Evolutionary conservation across 768 basidiomycete genomes (phyloP).

Genomic region (Naganishia randhawae): DNA sequence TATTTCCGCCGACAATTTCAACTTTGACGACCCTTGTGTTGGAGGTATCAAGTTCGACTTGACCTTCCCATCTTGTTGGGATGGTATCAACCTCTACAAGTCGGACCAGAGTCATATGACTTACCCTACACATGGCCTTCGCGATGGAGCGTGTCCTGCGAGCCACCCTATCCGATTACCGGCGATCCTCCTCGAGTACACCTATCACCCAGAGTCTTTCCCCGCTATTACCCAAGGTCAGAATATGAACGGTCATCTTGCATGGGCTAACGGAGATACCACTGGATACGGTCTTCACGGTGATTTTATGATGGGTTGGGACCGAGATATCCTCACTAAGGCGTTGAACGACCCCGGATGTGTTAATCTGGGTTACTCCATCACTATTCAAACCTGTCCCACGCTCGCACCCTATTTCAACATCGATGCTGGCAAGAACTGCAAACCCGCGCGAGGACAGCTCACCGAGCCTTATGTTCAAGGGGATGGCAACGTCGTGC

Average conservation of each 20-base stretch:
- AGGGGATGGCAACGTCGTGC: conserved; percentile 35
- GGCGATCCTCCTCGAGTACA: conserved; percentile 43
- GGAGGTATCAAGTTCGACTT: conserved; percentile 41
- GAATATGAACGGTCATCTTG: conserved; percentile 35
- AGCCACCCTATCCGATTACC: conserved; percentile 45
- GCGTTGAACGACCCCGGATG: conserved; percentile 54
- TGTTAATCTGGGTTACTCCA: conserved; percentile 15
- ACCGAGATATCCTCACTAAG: conserved; percentile 57
- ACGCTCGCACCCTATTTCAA: conserved; percentile 9
- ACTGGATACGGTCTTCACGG: conserved; percentile 61
- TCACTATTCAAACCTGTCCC: conserved; percentile 7
- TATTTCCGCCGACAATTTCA: conserved; percentile 33
- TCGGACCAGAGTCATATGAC: conserved; percentile 38
- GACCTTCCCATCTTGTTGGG: conserved; percentile 45
- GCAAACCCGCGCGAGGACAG: conserved; percentile 36
- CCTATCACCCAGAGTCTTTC: conserved; percentile 32
- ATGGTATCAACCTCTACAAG: conserved; percentile 45
- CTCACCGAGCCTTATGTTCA: conserved; percentile 32
- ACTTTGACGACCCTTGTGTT: conserved; percentile 34
- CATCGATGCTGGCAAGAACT: conserved; percentile 20
- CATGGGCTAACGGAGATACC: conserved; percentile 59
- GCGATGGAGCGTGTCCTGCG: conserved; percentile 35
- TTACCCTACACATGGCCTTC: conserved; percentile 30
- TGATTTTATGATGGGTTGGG: conserved; percentile 55
- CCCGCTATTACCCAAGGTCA: conserved; percentile 29